Percentiles rank a stretch among this genome's conserved stretches.
Evolutionary conservation across 495 filamentous ascomycete genomes (phyloP).

Genomic region (Talaromyces nanjingensis): DNA sequence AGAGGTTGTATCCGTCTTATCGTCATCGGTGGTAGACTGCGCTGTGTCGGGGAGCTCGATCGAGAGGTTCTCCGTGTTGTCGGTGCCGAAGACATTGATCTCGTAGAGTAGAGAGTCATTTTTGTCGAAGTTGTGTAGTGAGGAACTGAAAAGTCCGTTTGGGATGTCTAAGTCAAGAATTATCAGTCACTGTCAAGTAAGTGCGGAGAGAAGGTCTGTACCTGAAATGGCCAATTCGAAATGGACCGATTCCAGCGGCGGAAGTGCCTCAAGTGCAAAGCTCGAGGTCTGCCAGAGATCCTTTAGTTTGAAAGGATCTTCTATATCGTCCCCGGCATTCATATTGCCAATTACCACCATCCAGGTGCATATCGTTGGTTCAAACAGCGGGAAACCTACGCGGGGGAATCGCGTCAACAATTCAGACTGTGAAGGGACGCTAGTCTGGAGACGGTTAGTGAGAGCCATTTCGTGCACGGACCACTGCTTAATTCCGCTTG

Average conservation of each 20-base stretch:
- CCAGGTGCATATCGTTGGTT: not conserved
- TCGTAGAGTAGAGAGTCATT: slow-evolving; percentile 23
- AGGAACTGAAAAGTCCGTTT: slow-evolving; percentile 19
- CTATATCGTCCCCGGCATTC: slow-evolving; percentile 38
- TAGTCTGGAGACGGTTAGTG: not conserved
- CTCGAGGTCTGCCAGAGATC: slow-evolving; percentile 53
- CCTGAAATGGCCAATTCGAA: slow-evolving; percentile 31
- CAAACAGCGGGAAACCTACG: not conserved
- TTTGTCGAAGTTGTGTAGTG: slow-evolving; percentile 17
- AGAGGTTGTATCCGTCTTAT: slow-evolving; percentile 10
- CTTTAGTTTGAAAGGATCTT: slow-evolving; percentile 65
- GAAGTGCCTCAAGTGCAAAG: slow-evolving; percentile 34
- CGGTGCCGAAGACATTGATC: slow-evolving; percentile 24
- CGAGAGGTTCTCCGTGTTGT: slow-evolving; percentile 6
- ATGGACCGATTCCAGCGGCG: slow-evolving; percentile 30
- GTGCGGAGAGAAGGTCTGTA: slow-evolving; percentile 11
- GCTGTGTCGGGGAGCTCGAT: slow-evolving; percentile 26
- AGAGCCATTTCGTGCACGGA: slow-evolving; percentile 19
- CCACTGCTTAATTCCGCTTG: slow-evolving; percentile 18
- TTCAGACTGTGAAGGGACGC: not conserved
- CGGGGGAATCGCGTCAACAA: slow-evolving; percentile 7
- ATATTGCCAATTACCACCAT: slow-evolving; percentile 16
- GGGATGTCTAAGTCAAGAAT: slow-evolving; percentile 20
- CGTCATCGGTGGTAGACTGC: slow-evolving; percentile 11
- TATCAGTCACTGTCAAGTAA: not conserved